A percentile compares a stretch with the other conserved stretches of the same genome.
Conservation (phyloP, 805 yeast genomes). For the Candida ascalaphidarum region DNA sequence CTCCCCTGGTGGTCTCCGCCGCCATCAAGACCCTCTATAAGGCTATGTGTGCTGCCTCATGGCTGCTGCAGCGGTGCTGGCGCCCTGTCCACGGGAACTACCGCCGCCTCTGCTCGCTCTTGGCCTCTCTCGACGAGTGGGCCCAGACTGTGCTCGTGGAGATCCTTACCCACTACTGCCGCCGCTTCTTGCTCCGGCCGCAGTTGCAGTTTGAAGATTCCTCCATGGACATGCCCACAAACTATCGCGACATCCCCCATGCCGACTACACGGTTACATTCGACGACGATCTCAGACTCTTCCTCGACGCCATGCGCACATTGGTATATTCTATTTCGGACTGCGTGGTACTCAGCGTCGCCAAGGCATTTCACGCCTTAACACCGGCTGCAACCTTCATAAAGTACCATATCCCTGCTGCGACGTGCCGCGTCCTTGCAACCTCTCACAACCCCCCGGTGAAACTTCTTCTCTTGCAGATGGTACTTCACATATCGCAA, state of each 20-base stretch:
- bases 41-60: constrained; percentile 24
- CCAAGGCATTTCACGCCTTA: constrained; percentile 49
- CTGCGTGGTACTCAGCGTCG: constrained; percentile 52
- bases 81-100: constrained; percentile 66
- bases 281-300: constrained; percentile 50
- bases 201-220: constrained; percentile 23
- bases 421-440: constrained; percentile 38
- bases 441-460: constrained; percentile 13
- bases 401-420: constrained; percentile 39
- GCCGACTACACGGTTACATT: constrained; percentile 26
- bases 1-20: constrained; percentile 58
- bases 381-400: constrained; percentile 47
- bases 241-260: constrained; percentile 13
- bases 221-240: constrained; percentile 33
- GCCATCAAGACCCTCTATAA: constrained; percentile 49
- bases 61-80: too few species aligned
- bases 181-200: constrained; percentile 53
- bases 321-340: constrained; percentile 47
- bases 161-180: constrained; percentile 56
- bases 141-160: constrained; percentile 54
- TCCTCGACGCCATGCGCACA: constrained; percentile 38
- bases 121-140: constrained; percentile 62
- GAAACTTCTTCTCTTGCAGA: constrained; percentile 33
- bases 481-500: constrained; percentile 31
- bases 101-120: constrained; percentile 43